Conservation (phyloP, 768 basidiomycete genomes). For the Boletus rex-veris region DNA sequence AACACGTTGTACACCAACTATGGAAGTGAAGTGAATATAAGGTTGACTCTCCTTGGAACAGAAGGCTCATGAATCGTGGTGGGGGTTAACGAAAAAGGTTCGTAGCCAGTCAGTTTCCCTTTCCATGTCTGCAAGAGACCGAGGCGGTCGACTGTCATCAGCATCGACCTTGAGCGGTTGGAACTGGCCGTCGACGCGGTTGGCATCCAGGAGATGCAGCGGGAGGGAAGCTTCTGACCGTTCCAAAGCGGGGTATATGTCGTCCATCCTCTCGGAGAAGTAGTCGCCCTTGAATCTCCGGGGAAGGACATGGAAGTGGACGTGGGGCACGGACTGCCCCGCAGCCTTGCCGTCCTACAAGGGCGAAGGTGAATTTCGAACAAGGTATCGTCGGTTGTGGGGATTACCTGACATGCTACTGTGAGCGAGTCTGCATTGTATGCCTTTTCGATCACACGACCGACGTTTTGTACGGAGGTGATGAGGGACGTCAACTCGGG, state of each 20-base stretch:
- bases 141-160: slow-evolving; percentile 62
- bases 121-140: slow-evolving; percentile 74
- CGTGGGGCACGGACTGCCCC: slow-evolving; percentile 70
- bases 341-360: slow-evolving; percentile 81
- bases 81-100: slow-evolving; percentile 42
- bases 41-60: background rate
- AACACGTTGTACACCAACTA: slow-evolving; percentile 4
- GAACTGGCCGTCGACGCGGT: slow-evolving; percentile 22
- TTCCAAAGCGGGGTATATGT: slow-evolving; percentile 80
- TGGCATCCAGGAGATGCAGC: slow-evolving; percentile 31
- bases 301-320: slow-evolving; percentile 95
- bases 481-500: slow-evolving; percentile 80
- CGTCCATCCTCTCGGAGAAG: slow-evolving; percentile 63
- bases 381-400: background rate
- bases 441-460: slow-evolving; percentile 72
- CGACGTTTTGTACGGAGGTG: slow-evolving; percentile 72
- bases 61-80: background rate
- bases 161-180: slow-evolving; percentile 56
- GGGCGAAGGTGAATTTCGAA: slow-evolving; percentile 1
- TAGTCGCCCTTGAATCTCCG: slow-evolving; percentile 66
- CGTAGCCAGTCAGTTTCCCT: slow-evolving; percentile 70
- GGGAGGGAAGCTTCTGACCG: slow-evolving; percentile 51
- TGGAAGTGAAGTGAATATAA: background rate
- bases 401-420: slow-evolving; percentile 78
- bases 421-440: slow-evolving; percentile 85